Percentiles rank a stretch among this genome's conserved stretches.
Evolutionary conservation across 2,329 filamentous ascomycete species (phyloP).

Genomic region (Alternaria arborescens): DNA sequence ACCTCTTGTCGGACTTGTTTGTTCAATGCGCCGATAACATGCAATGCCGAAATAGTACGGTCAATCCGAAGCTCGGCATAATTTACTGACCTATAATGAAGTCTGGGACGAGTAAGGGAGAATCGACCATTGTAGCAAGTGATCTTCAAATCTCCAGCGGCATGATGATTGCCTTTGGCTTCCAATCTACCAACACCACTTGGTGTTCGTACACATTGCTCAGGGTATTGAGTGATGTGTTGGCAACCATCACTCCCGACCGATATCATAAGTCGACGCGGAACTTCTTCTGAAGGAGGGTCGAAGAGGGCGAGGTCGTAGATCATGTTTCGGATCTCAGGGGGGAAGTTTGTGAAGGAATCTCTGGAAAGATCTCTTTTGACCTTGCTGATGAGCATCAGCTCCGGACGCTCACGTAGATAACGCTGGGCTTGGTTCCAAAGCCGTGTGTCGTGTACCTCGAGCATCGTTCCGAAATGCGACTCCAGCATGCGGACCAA

Average conservation of each 20-base stretch:
- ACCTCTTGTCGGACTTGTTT: background rate
- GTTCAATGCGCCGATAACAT: background rate
- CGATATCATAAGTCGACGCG: too few relatives aligned
- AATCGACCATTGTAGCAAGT: too few relatives aligned
- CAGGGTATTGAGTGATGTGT: too few relatives aligned
- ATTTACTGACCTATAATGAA: background rate
- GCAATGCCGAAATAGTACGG: background rate
- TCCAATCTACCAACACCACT: background rate
- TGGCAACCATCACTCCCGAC: too few relatives aligned
- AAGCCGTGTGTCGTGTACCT: background rate
- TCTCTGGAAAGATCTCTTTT: background rate
- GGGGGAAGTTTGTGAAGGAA: background rate
- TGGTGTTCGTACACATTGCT: background rate
- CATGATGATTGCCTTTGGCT: background rate
- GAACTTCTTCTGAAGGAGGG: background rate
- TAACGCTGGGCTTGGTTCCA: too few relatives aligned
- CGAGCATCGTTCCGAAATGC: background rate
- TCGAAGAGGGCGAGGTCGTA: background rate
- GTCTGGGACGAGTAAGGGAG: background rate
- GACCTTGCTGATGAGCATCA: background rate
- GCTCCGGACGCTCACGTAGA: background rate
- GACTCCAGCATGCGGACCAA: background rate
- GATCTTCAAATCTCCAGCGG: background rate
- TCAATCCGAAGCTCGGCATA: background rate
- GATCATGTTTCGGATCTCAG: background rate